phyloP scores from a whole-genome alignment of 2,329 filamentous ascomycete species.

The Truncatella angustata region DNA sequence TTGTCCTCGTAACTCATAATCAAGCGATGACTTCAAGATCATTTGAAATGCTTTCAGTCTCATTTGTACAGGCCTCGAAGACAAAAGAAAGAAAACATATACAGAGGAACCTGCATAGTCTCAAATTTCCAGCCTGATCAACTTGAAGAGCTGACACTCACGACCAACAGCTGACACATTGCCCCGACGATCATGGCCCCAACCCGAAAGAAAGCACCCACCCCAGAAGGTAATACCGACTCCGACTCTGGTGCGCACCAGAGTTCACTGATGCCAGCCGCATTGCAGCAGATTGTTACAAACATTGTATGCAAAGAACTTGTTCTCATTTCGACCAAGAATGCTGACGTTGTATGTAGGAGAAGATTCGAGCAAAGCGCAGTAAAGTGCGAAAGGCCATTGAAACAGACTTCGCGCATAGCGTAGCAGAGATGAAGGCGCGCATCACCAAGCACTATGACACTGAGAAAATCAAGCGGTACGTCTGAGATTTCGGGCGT shows the following conservation, averaged over 20 bases:
- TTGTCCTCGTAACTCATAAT: neutral
- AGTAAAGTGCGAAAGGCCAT: neutral
- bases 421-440: neutral
- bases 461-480: conserved; percentile 4
- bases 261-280: neutral
- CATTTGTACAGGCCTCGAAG: too few species aligned
- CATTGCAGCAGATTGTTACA: neutral
- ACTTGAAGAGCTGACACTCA: too few species aligned
- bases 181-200: neutral
- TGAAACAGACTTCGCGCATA: neutral
- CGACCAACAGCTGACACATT: too few species aligned
- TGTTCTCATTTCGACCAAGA: neutral
- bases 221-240: conserved; percentile 2
- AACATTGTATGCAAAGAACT: neutral
- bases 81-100: too few species aligned
- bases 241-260: neutral
- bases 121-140: too few species aligned
- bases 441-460: conserved; percentile 2
- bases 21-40: neutral
- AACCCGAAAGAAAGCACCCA: conserved; percentile 4
- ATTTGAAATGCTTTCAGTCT: too few species aligned
- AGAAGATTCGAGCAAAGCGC: neutral
- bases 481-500: neutral
- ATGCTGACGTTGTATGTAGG: neutral
- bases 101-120: too few species aligned